phyloP scores from a whole-genome alignment of 2,329 filamentous ascomycete genomes.

The Colletotrichum coccodes region DNA sequence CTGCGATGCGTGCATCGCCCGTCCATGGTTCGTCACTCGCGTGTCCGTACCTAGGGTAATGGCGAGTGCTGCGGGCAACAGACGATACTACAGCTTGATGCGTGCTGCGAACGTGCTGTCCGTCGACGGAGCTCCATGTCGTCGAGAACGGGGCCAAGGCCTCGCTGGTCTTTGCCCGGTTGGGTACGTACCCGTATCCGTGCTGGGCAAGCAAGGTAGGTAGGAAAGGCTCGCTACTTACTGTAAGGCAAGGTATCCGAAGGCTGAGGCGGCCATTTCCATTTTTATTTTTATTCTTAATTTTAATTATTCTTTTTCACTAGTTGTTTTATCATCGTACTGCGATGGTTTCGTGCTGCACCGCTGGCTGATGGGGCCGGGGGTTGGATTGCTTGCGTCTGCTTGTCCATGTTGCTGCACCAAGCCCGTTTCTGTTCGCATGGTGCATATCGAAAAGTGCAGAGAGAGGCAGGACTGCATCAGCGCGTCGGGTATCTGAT shows the following conservation, averaged over 20 bases:
- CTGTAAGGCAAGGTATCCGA: not conserved
- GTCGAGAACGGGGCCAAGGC: not conserved
- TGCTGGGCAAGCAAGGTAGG: not conserved
- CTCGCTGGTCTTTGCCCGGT: not conserved
- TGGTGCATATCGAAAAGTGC: not conserved
- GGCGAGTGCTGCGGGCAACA: not conserved
- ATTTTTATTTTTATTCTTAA: not conserved
- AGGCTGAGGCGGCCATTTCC: not conserved
- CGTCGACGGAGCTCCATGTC: conserved; percentile 1
- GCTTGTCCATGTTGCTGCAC: conserved; percentile 16
- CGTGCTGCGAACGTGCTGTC: conserved; percentile 6
- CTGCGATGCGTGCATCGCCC: not conserved
- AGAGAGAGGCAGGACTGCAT: conserved; percentile 12
- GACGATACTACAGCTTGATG: not conserved
- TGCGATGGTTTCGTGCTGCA: not conserved
- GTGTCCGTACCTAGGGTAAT: not conserved
- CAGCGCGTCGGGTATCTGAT: conserved; percentile 25
- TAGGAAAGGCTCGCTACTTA: too few species aligned
- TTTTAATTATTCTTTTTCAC: too few species aligned
- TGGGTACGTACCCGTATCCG: not conserved
- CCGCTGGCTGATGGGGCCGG: not conserved
- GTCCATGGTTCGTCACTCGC: not conserved
- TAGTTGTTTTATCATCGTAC: too few species aligned
- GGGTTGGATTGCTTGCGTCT: conserved; percentile 28
- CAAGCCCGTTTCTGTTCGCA: conserved; percentile 23